phyloP scores from a whole-genome alignment of 1,139 yeast genomes.

The Sugiyamaella paludigena region DNA sequence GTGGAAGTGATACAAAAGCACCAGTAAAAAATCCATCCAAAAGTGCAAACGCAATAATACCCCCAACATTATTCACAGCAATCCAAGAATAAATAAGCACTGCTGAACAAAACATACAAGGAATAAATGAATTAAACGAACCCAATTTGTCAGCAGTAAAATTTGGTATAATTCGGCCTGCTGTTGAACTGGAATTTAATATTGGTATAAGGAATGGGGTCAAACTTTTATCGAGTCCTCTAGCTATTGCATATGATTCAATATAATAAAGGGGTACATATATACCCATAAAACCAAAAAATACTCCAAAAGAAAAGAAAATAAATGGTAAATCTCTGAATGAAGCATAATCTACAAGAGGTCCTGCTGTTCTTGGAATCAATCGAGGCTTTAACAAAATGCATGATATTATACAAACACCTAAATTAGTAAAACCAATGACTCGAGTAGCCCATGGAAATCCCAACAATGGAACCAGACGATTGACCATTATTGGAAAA shows the following conservation, averaged over 20 bases:
- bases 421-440: constrained; percentile 30
- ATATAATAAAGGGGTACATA: constrained; percentile 40
- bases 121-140: constrained; percentile 43
- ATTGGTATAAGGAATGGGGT: constrained; percentile 44
- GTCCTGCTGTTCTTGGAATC: constrained; percentile 33
- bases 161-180: constrained; percentile 53
- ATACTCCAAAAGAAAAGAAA: constrained; percentile 29
- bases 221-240: constrained; percentile 25
- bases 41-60: constrained; percentile 40
- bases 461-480: constrained; percentile 32
- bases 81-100: constrained; percentile 38
- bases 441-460: constrained; percentile 37
- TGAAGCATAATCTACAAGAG: constrained; percentile 31
- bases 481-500: constrained; percentile 33
- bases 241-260: constrained; percentile 32
- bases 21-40: constrained; percentile 52
- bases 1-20: constrained; percentile 45
- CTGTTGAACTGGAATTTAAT: constrained; percentile 48
- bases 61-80: constrained; percentile 45
- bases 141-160: constrained; percentile 48
- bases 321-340: constrained; percentile 34
- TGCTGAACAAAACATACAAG: constrained; percentile 22
- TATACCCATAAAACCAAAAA: constrained; percentile 36
- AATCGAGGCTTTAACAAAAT: constrained; percentile 28
- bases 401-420: constrained; percentile 20